Percentiles rank a stretch among this genome's conserved stretches.
phyloP scores from a whole-genome alignment of 2,329 filamentous ascomycete species.

The Xylaria multiplex region DNA sequence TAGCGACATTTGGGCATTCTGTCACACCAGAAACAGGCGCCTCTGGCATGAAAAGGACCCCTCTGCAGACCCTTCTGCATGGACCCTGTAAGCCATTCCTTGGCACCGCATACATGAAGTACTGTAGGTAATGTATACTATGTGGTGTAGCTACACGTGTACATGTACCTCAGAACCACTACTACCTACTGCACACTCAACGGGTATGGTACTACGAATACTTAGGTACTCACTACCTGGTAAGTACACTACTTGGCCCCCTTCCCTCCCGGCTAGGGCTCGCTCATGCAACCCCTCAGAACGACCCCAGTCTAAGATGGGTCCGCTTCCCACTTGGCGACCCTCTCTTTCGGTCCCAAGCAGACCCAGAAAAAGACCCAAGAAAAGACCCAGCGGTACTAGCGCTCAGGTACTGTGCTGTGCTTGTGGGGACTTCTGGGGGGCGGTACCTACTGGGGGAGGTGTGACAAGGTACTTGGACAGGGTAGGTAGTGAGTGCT shows the following conservation, averaged over 20 bases:
- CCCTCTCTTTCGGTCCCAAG: slow-evolving; percentile 30
- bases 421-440: slow-evolving; percentile 14
- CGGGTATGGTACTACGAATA: too few species aligned
- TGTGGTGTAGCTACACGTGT: too few species aligned
- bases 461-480: too few species aligned
- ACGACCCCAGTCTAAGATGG: slow-evolving; percentile 19
- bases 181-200: too few species aligned
- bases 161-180: too few species aligned
- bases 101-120: background rate
- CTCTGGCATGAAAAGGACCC: slow-evolving; percentile 14
- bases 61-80: slow-evolving; percentile 10
- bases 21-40: slow-evolving; percentile 19
- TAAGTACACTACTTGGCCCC: background rate
- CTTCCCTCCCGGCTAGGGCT: background rate
- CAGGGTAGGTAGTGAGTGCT: too few species aligned
- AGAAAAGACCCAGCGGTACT: slow-evolving; percentile 19
- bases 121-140: too few species aligned
- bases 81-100: slow-evolving; percentile 9
- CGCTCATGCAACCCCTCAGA: slow-evolving; percentile 18
- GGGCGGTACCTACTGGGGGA: too few species aligned
- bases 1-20: slow-evolving; percentile 16
- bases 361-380: slow-evolving; percentile 4
- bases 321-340: slow-evolving; percentile 28
- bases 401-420: slow-evolving; percentile 32
- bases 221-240: too few species aligned